Evolutionary conservation across 768 basidiomycete species (phyloP).

Genomic region (Kwoniella shandongensis): DNA sequence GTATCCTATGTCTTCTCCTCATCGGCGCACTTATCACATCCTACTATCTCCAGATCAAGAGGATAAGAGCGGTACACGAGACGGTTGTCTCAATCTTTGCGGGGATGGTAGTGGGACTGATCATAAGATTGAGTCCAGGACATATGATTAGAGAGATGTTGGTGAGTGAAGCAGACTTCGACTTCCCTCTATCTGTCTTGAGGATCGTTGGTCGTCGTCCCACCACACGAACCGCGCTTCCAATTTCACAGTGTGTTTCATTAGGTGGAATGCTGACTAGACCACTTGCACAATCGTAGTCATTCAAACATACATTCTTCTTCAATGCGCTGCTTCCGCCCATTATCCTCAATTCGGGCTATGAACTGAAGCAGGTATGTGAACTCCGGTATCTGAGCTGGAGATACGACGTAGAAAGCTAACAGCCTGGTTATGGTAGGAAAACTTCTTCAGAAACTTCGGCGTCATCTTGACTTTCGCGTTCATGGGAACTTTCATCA

Average conservation of each 20-base stretch:
- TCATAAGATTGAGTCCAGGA: slow-evolving; percentile 85
- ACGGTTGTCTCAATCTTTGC: slow-evolving; percentile 93
- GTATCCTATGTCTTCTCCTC: slow-evolving; percentile 66
- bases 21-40: slow-evolving; percentile 93
- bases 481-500: slow-evolving; percentile 92
- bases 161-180: slow-evolving; percentile 60
- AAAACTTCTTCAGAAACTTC: slow-evolving; percentile 98
- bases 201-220: too few relatives aligned
- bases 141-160: slow-evolving; percentile 96
- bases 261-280: too few relatives aligned
- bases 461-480: slow-evolving; percentile 85
- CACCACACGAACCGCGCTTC: too few relatives aligned
- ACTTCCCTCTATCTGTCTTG: too few relatives aligned
- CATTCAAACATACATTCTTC: slow-evolving; percentile 94
- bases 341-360: slow-evolving; percentile 96
- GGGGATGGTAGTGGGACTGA: slow-evolving; percentile 88
- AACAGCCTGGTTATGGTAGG: slow-evolving; percentile 57
- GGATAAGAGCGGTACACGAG: slow-evolving; percentile 92
- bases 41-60: slow-evolving; percentile 95
- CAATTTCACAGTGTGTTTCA: too few relatives aligned
- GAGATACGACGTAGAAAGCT: not conserved
- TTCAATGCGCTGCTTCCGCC: slow-evolving; percentile 98
- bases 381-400: not conserved
- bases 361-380: slow-evolving; percentile 89
- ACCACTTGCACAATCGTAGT: too few relatives aligned